Conservation (phyloP, 1,284 basidiomycete genomes). For the Trichosporon asahii region DNA sequence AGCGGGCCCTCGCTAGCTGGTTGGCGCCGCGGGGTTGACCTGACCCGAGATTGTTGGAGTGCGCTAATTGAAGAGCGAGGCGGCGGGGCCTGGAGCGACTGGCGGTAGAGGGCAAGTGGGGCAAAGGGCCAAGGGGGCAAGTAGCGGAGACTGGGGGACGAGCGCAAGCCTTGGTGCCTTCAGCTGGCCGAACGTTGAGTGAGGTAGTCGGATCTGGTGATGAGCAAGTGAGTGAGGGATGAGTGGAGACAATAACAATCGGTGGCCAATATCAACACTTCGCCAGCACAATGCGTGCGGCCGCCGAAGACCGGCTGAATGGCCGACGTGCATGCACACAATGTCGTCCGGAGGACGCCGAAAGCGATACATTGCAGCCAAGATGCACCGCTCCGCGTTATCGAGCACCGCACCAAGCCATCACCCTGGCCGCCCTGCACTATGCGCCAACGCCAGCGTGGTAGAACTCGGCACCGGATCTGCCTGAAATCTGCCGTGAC, state of each 20-base stretch:
- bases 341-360: not conserved
- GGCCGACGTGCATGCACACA: not conserved
- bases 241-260: not conserved
- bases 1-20: not conserved
- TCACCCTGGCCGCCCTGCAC: not conserved
- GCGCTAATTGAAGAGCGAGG: not conserved
- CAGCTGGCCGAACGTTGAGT: not conserved
- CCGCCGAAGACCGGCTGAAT: not conserved
- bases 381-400: not conserved
- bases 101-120: too few relatives aligned
- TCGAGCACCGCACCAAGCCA: not conserved
- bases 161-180: not conserved
- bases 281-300: not conserved
- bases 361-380: not conserved
- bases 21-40: not conserved
- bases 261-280: not conserved
- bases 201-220: not conserved
- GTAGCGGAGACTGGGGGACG: not conserved
- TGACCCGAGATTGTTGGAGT: not conserved
- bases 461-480: not conserved
- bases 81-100: not conserved
- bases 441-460: not conserved
- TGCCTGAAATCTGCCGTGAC: not conserved
- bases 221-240: not conserved
- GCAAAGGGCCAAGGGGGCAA: not conserved